phyloP scores from a whole-genome alignment of 371 early-diverging fungal genomes.

The Mucor ambiguus region DNA sequence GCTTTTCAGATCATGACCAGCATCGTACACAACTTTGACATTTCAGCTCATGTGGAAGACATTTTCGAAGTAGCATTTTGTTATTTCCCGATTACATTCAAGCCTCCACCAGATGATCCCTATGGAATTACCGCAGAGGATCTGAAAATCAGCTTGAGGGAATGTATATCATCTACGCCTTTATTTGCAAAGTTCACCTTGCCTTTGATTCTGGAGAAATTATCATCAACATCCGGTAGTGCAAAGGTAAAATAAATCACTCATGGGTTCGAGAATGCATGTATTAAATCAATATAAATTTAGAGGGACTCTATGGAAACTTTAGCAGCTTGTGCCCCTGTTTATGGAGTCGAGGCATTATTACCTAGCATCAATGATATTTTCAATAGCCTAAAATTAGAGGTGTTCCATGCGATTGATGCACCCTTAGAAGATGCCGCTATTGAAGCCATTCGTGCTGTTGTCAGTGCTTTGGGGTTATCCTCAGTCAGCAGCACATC shows the following conservation, averaged over 20 bases:
- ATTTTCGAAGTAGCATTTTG: slow-evolving; percentile 95
- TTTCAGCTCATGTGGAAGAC: slow-evolving; percentile 80
- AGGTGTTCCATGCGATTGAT: slow-evolving; percentile 73
- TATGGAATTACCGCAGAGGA: slow-evolving; percentile 92
- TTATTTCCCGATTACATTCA: slow-evolving; percentile 99
- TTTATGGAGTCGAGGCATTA: slow-evolving; percentile 70
- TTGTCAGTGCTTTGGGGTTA: slow-evolving; percentile 58
- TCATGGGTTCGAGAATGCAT: too few relatives aligned
- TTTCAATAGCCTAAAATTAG: slow-evolving; percentile 69
- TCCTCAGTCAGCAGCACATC: slow-evolving; percentile 28
- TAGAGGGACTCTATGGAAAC: slow-evolving; percentile 89
- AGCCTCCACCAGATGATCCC: slow-evolving; percentile 92
- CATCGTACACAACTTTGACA: slow-evolving; percentile 75
- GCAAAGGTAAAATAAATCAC: slow-evolving; percentile 70
- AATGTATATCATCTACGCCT: slow-evolving; percentile 71
- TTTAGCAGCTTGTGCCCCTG: slow-evolving; percentile 75
- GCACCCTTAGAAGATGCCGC: slow-evolving; percentile 66
- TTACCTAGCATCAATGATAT: slow-evolving; percentile 66
- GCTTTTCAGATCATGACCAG: slow-evolving; percentile 76
- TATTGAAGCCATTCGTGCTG: slow-evolving; percentile 57
- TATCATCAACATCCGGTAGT: slow-evolving; percentile 80
- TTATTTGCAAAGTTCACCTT: slow-evolving; percentile 80
- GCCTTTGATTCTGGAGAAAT: slow-evolving; percentile 88
- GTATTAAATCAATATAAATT: neutral
- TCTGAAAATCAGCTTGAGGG: slow-evolving; percentile 76